Evolutionary conservation across 371 early-diverging fungal genomes (phyloP), one percentile per base, ranked within the genome.

Genomic region (Fennellomyces sp.): DNA sequence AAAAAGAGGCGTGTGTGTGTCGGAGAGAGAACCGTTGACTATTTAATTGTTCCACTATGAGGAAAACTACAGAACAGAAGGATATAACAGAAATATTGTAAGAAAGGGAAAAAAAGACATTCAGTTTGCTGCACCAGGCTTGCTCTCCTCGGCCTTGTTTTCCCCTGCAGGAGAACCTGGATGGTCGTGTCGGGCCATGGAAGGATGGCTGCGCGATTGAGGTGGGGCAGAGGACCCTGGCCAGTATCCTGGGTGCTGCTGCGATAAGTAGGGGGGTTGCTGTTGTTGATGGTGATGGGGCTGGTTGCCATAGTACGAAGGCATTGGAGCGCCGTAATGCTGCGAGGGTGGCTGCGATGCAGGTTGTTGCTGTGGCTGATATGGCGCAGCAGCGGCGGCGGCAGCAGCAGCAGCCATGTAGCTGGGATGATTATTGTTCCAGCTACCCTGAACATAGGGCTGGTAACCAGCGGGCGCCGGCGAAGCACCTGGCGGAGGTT

Each of bases 201-300:
- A 39, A 11, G 45, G 45, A 23, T 45, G 45, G 42, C 51, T 31
- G 57, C 38, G 50, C 64, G 25, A 66, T 33, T 5, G 45, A 6
- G 23, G 51, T 5, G 53, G 53, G 5, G 53, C 26, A 26, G 38
- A 38, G 4, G 55, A 54, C 15, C 39, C 55, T 21, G 55, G 21
- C 76, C 76, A 76, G 39, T 73, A 76, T 4, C 68, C 67, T 23
- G 61, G 55, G 3, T 35, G 55, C 23, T 45, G 45, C 23, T 45
- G 45, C 23, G 45, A n/a, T 21, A 45, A 23, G 23, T 45, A 45
- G 10, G 67, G 65, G 66, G 73, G 65, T 35, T 76, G 73, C 33
- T 72, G 75, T 17, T 54, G 55, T 28, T 63, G 66, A 11, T 59
- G 27, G 28, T 72, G 69, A 15, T 69, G 65, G 15, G 62, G 41